These are phyloP conservation scores for Sphaceloma murrayae DNA, from an alignment of 2,329 filamentous ascomycete genomes.

Conservation along the genomic window DNA sequence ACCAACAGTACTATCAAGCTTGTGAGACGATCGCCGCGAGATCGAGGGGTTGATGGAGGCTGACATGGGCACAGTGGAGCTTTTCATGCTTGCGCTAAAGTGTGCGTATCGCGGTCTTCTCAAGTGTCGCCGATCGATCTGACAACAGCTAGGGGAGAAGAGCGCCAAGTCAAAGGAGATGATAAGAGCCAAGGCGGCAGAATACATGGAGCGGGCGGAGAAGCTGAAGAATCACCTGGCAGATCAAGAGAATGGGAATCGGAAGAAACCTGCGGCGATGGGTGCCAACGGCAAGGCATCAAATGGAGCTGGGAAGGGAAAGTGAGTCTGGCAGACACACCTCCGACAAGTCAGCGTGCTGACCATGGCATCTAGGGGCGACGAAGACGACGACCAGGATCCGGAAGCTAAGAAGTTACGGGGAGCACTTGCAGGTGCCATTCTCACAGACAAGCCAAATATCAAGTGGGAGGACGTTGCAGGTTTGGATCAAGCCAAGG, in stretches of 20 bases:
- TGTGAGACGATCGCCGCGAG: slow-evolving; percentile 25
- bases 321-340: too few species aligned
- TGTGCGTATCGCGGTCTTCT: slow-evolving; percentile 40
- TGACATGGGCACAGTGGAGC: slow-evolving; percentile 53
- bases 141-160: slow-evolving; percentile 61
- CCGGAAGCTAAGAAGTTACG: slow-evolving; percentile 93
- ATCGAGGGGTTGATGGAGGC: slow-evolving; percentile 17
- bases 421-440: slow-evolving; percentile 81
- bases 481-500: slow-evolving; percentile 85
- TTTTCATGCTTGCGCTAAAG: slow-evolving; percentile 98
- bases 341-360: too few species aligned
- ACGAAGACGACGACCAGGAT: slow-evolving; percentile 59
- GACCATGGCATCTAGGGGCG: slow-evolving; percentile 26
- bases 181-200: slow-evolving; percentile 86
- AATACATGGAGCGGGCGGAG: slow-evolving; percentile 98
- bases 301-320: slow-evolving; percentile 53
- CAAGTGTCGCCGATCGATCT: neutral
- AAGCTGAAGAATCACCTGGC: slow-evolving; percentile 89
- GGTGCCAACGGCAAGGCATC: slow-evolving; percentile 61
- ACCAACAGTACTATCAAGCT: slow-evolving; percentile 88
- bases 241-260: slow-evolving; percentile 57
- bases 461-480: slow-evolving; percentile 98
- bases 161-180: slow-evolving; percentile 95
- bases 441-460: slow-evolving; percentile 90
- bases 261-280: slow-evolving; percentile 61